A percentile compares a stretch with the other conserved stretches of the same genome.
These are phyloP conservation scores for Exophiala oligosperma DNA, from an alignment of 2,329 filamentous ascomycete genomes.

Conservation along the genomic window DNA sequence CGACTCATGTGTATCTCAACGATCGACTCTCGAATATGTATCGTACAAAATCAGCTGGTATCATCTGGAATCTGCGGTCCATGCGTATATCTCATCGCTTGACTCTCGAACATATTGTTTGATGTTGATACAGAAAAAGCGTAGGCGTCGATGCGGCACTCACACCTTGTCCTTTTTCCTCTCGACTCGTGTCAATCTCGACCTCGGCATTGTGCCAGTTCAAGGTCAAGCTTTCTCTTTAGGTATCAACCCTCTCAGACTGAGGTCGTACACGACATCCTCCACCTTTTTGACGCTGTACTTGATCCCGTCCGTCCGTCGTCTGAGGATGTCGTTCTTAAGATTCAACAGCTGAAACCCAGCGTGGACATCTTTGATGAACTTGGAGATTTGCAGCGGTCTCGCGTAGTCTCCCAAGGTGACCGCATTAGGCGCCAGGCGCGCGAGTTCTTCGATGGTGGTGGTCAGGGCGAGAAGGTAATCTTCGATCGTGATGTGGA, in stretches of 20 bases:
- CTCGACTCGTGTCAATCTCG: neutral
- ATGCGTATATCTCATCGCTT: too few species aligned
- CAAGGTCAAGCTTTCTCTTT: conserved; percentile 30
- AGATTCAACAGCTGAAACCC: conserved; percentile 97
- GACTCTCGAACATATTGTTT: too few species aligned
- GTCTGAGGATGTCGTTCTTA: conserved; percentile 89
- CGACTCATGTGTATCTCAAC: too few species aligned
- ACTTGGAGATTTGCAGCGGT: conserved; percentile 83
- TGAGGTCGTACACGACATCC: conserved; percentile 95
- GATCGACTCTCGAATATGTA: too few species aligned
- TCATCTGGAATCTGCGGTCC: too few species aligned
- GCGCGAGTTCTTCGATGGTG: conserved; percentile 81
- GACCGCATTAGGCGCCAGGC: conserved; percentile 87
- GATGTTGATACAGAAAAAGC: too few species aligned
- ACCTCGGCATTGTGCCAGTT: too few species aligned
- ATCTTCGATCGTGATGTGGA: conserved; percentile 96
- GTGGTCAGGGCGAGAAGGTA: conserved; percentile 87
- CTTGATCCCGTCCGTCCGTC: conserved; percentile 89
- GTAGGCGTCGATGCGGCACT: too few species aligned
- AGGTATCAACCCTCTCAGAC: conserved; percentile 76
- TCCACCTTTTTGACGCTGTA: conserved; percentile 98
- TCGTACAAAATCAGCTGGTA: too few species aligned
- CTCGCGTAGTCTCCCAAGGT: conserved; percentile 85
- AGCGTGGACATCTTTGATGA: conserved; percentile 92
- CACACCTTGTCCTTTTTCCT: neutral